Conservation (phyloP, 192 early-diverging fungal genomes). For the Globomyces pollinis-pini region DNA sequence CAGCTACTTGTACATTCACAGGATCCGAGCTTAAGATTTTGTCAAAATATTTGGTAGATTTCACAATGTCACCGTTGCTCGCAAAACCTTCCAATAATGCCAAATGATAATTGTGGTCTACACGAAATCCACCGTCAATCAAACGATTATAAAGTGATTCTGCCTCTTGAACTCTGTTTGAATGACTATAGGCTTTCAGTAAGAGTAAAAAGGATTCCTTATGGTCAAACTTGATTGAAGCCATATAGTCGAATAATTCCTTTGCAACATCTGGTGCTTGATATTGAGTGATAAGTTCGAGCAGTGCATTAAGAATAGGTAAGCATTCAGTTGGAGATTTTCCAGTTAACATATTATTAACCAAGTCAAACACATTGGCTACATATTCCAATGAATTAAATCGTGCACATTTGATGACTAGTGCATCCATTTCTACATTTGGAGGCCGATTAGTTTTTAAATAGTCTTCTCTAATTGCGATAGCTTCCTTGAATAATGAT, state of each 20-base stretch:
- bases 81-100: not conserved
- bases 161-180: not conserved
- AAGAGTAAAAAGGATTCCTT: too few relatives aligned
- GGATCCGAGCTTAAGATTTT: not conserved
- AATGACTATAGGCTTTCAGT: too few relatives aligned
- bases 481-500: not conserved
- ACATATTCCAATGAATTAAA: not conserved
- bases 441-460: not conserved
- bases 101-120: not conserved
- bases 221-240: too few relatives aligned
- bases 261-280: too few relatives aligned
- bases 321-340: not conserved
- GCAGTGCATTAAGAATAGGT: not conserved
- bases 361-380: not conserved
- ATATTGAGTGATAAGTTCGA: not conserved
- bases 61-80: not conserved
- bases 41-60: slow-evolving; percentile 6
- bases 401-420: not conserved
- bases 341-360: not conserved
- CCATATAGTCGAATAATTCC: too few relatives aligned
- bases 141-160: not conserved
- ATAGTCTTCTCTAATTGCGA: not conserved
- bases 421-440: not conserved
- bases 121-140: not conserved
- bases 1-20: not conserved